Evolutionary conservation across 371 early-diverging fungal species (phyloP), one percentile per base, ranked within the genome.

Genomic region (Syncephalastrum contaminatum): DNA sequence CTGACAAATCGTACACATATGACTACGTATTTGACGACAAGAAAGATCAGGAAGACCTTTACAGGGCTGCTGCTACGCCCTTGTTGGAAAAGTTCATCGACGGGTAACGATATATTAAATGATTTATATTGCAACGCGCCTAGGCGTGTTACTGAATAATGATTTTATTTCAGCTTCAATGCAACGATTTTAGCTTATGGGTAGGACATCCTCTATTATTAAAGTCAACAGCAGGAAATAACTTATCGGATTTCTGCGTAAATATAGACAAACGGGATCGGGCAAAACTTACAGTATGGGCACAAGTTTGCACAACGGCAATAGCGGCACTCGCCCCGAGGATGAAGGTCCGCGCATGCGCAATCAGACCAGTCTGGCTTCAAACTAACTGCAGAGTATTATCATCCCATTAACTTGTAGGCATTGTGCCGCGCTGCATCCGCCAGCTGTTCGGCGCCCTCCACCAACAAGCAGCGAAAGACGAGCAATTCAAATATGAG

Each of bases 121-220:
- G 4, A 15, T 15, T 44, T 54, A 22, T 19, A 25, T 21, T 21
- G 5, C 25, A 25, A 48, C 24, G 19, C 48, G 10, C 14, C n/a
- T 12, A 18, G 15, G 16, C 13, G 20, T 41, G 42, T 15, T n/a
- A 14, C 42, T 22, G n/a, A 52, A 12, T 25, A 7, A 39, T n/a
- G 22, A n/a, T 13, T 51, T 51, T n/a, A 21, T 44, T 22, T 14
- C 54, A 84, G 86, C 16, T 84, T 78, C 85, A 98, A 94, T 83
- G 94, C 86, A 52, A 96, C 92, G 21, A 90, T 93, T 53, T 82
- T 99, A 25, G 99, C 99, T 21, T 99, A 99, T 74, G 99, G 91
- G 70, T 92, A 94, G 73, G 48, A 82, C 45, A 30, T 30, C 6
- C 5, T 30, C 5, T 30, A 6, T 30, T 12, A 30, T 6, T 10